Base-by-base conservation (phyloP, 1,284 basidiomycete species). In the Marasmius sp. region DNA sequence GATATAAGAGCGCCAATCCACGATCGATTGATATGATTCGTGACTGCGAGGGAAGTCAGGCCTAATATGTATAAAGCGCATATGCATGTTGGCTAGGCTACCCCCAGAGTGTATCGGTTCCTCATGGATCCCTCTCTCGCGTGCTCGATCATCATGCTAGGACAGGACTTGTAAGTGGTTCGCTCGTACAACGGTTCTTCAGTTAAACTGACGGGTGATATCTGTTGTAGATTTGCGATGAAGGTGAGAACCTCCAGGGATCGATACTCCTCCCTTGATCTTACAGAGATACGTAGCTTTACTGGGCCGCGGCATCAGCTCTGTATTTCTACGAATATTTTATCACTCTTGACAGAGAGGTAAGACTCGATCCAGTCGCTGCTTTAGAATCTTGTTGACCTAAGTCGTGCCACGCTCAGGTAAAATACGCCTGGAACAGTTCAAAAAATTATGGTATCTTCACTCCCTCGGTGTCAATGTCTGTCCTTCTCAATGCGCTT, bases 261-360 rank as follows among this genome's bases (percentile, higher is more conserved):
- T 27, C 5, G 2, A 5, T 27, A 2, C 43, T 18, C 48, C 18
- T 11, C 10, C 1, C 18, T 49, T 1, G 10, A 14, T 18, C 18
- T 2, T 45, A 2, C 34, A 39, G 8, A 18, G 5, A 14, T 10
- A 27, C 22, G 18, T 45, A 65, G 61, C 59, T 59, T 8, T 65
- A 65, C 56, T 62, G 61, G 61, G 55, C 62, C 20, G 61, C 64
- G 10, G 48, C 51, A 34, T 63, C 64, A 9, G 50, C 61, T 2
- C 39, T 65, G 10, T 65, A 61, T 61, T n/a, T 62, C 6, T 62
- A 58, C 34, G 64, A 65, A 50, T 65, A 65, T 45, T 20, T 63
- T 10, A 43, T 60, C 7, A 65, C 64, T 7, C 12, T 65, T 2
- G 54, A 39, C 16, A 37, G 59, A 12, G 64, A 65, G 61, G 64